A percentile compares a stretch with the other conserved stretches of the same genome.
Evolutionary conservation across 1,139 yeast species (phyloP).

Genomic region (Chernovozyma sophiae-reginae): DNA sequence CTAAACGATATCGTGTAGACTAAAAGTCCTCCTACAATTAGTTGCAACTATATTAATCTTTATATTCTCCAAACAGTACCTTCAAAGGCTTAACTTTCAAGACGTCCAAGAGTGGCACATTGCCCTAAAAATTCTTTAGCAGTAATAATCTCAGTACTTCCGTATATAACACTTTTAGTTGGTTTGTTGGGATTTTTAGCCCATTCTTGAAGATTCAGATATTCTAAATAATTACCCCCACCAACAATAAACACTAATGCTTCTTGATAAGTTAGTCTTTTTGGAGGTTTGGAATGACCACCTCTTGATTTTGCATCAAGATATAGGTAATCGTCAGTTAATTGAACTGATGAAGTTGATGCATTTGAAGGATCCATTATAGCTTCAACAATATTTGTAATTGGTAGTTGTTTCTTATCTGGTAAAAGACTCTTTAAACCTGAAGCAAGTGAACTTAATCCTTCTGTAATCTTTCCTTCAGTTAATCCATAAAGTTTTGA

Average conservation of each 20-base stretch:
- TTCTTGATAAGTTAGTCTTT: slow-evolving; percentile 75
- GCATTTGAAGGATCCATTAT: slow-evolving; percentile 79
- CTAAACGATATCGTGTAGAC: too few relatives aligned
- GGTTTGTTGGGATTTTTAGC: slow-evolving; percentile 37
- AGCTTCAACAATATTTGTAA: slow-evolving; percentile 87
- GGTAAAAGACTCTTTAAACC: slow-evolving; percentile 87
- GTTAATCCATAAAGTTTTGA: slow-evolving; percentile 77
- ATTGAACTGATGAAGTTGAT: slow-evolving; percentile 53
- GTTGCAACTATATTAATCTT: too few relatives aligned
- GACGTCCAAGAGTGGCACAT: slow-evolving; percentile 53
- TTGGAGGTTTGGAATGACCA: slow-evolving; percentile 84
- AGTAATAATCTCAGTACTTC: slow-evolving; percentile 77
- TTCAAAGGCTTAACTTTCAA: slow-evolving; percentile 9
- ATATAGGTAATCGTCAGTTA: slow-evolving; percentile 86
- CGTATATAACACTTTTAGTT: slow-evolving; percentile 64
- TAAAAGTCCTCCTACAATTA: too few relatives aligned
- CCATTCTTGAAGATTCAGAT: slow-evolving; percentile 93
- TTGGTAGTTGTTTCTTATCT: slow-evolving; percentile 80
- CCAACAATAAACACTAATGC: slow-evolving; percentile 91
- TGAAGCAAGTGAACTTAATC: slow-evolving; percentile 81
- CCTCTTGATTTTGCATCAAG: slow-evolving; percentile 92
- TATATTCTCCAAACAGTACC: too few relatives aligned
- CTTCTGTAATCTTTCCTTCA: slow-evolving; percentile 74
- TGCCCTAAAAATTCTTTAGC: slow-evolving; percentile 76
- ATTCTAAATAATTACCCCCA: slow-evolving; percentile 93